Percentiles rank a stretch among this genome's conserved stretches.
Conservation (phyloP, 1,284 basidiomycete species). For the Gomphus bonarii region DNA sequence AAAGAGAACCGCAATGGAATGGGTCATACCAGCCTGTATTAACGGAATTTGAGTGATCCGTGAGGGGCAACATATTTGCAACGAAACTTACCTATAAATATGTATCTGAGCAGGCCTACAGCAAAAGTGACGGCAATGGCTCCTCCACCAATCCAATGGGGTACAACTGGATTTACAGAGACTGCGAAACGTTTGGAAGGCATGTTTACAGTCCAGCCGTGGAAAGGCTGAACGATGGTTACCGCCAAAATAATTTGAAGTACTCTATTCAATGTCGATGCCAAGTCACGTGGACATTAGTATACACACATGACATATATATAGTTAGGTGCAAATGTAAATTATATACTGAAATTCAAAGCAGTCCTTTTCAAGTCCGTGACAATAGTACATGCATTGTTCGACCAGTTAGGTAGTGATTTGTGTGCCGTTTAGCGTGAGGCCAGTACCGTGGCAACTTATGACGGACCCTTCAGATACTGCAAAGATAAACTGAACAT, state of each 20-base stretch:
- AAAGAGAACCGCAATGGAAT: slow-evolving; percentile 58
- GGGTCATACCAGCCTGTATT: slow-evolving; percentile 58
- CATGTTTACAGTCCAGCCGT: slow-evolving; percentile 5
- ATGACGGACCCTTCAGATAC: not conserved
- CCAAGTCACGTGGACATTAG: not conserved
- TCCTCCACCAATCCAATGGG: slow-evolving; percentile 37
- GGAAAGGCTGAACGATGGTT: not conserved
- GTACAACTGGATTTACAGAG: slow-evolving; percentile 42
- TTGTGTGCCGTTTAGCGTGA: slow-evolving; percentile 7
- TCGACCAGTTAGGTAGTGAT: not conserved
- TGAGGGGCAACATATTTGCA: not conserved
- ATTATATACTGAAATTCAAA: not conserved
- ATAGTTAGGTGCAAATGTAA: not conserved
- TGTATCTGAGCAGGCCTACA: slow-evolving; percentile 34
- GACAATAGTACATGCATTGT: not conserved
- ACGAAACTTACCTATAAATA: slow-evolving; percentile 35
- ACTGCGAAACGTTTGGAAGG: slow-evolving; percentile 20
- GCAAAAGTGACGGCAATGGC: slow-evolving; percentile 28
- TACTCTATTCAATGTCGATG: not conserved
- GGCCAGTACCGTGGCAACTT: slow-evolving; percentile 7
- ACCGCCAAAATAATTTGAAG: not conserved
- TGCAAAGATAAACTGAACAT: not conserved
- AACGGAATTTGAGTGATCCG: not conserved
- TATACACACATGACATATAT: too few species aligned
- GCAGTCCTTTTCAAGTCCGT: not conserved